Evolutionary conservation across 2,329 filamentous ascomycete genomes (phyloP).

Genomic region (Clarireedia hainanense): DNA sequence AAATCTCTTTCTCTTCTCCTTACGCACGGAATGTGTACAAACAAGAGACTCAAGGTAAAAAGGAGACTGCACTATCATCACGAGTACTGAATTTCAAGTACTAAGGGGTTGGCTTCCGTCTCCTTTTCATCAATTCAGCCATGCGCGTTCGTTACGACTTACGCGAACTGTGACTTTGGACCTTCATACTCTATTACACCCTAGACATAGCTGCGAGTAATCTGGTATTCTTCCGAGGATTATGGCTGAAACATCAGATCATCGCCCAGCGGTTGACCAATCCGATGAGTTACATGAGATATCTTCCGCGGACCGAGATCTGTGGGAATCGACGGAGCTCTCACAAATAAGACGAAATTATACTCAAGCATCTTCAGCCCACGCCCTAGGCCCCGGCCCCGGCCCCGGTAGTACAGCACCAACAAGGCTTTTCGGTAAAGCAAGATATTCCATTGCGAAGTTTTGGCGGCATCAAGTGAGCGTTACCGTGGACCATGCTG

Average conservation of each 20-base stretch:
- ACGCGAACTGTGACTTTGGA: neutral
- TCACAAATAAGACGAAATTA: slow-evolving; percentile 20
- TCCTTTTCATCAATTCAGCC: neutral
- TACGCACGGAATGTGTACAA: neutral
- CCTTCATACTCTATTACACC: neutral
- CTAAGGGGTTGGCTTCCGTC: neutral
- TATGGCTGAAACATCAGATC: slow-evolving; percentile 7
- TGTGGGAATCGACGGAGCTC: slow-evolving; percentile 23
- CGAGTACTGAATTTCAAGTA: no score
- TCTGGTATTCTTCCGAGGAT: neutral
- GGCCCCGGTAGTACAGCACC: slow-evolving; percentile 2
- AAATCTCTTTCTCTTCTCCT: neutral
- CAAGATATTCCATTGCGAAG: slow-evolving; percentile 21
- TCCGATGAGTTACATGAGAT: slow-evolving; percentile 7
- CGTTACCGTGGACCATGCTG: slow-evolving; percentile 40
- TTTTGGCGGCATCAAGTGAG: slow-evolving; percentile 44
- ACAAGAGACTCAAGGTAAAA: no score
- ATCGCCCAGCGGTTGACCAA: neutral
- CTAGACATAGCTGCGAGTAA: no score
- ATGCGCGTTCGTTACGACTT: neutral
- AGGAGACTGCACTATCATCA: no score
- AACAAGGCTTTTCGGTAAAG: slow-evolving; percentile 14
- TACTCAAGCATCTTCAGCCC: slow-evolving; percentile 15
- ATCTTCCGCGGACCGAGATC: slow-evolving; percentile 14
- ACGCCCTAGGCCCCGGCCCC: neutral